phyloP scores from a whole-genome alignment of 164 flowering plant genomes.

The Vitis vinifera region ASM3070453v1 NC_081805.1:22139001-22139500 shows the following conservation, averaged over 20 bases:
- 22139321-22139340: conserved; percentile 33
- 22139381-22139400: conserved; percentile 74
- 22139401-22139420: conserved; percentile 71
- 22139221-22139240: conserved; percentile 33
- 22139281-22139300: conserved; percentile 14
- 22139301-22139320: background rate
- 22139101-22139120: conserved; percentile 8
- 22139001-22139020: too few species aligned
- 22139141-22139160: conserved; percentile 63
- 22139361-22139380: conserved; percentile 67
- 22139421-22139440: conserved; percentile 73
- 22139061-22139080: conserved; percentile 21
- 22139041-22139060: too few species aligned
- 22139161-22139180: conserved; percentile 51
- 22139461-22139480: conserved; percentile 51
- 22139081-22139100: conserved; percentile 40
- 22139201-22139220: conserved; percentile 47
- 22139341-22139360: conserved; percentile 56
- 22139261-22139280: conserved; percentile 17
- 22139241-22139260: conserved; percentile 7
- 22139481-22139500: conserved; percentile 62
- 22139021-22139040: too few species aligned
- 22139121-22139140: conserved; percentile 32
- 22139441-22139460: conserved; percentile 68
- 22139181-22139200: conserved; percentile 66